These are phyloP conservation scores for Xylaria longipes DNA, from an alignment of 495 filamentous ascomycete species.

Conservation along the genomic window DNA sequence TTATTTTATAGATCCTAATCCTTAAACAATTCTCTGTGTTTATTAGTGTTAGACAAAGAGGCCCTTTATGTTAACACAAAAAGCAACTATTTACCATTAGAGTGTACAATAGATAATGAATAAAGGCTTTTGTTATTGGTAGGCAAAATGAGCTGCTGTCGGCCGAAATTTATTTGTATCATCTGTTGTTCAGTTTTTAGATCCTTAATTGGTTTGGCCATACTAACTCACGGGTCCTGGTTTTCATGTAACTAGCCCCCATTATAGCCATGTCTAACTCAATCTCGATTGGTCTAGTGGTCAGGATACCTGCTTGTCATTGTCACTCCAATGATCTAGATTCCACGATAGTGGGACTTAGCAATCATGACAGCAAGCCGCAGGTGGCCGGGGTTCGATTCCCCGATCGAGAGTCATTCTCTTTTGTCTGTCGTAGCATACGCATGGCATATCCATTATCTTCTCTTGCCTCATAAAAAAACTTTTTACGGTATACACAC, in stretches of 20 bases:
- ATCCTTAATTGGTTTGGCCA: not conserved
- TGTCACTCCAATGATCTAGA: not conserved
- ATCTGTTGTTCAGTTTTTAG: not conserved
- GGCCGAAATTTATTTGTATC: not conserved
- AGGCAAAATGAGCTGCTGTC: not conserved
- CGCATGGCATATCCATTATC: too few species aligned
- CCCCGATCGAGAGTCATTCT: conserved; percentile 46
- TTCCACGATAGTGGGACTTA: not conserved
- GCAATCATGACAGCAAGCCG: conserved; percentile 17
- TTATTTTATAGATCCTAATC: not conserved
- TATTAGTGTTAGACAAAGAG: not conserved
- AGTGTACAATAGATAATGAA: not conserved
- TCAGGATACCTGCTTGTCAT: conserved; percentile 31
- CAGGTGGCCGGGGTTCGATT: conserved; percentile 52
- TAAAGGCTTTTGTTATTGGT: not conserved
- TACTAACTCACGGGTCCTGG: not conserved
- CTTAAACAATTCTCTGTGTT: not conserved
- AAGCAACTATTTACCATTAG: not conserved
- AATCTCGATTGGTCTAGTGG: conserved; percentile 31
- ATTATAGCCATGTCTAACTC: not conserved
- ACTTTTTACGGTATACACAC: not conserved
- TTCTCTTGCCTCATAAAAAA: not conserved
- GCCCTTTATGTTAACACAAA: not conserved
- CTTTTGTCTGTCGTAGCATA: not conserved
- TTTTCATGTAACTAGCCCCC: not conserved